Evolutionary conservation across 352 stramenopile species (phyloP), one percentile per base, ranked within the genome.

Genomic region (Plasmopara muralis): DNA sequence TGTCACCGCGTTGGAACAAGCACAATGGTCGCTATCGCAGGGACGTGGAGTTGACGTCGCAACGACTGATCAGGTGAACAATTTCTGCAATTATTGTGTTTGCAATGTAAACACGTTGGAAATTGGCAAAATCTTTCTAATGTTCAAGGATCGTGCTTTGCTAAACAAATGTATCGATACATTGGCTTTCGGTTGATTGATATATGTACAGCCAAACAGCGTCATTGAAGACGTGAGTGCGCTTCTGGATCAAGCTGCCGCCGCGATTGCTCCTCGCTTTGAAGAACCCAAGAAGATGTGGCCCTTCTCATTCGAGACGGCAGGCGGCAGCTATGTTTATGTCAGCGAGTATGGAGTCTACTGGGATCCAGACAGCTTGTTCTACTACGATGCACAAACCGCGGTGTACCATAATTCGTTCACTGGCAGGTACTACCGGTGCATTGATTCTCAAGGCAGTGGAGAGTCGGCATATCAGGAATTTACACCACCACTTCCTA

Each of bases 291-390:
- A 79, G 69, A 93, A 93, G 51, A 57, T 59, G 48, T 93, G 80
- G 74, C 83, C 83, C 29, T 55, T 60, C 25, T 79, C 81, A 25
- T 93, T 93, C 44, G 83, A 93, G 62, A 85, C 72, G 9, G 81
- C 57, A 12, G 83, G 83, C 4, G 83, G 81, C 13, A 86, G 75
- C 57, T 93, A 89, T 37, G 63, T 89, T 9, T 93, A 74, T 49
- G 66, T 57, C 14, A 84, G 66, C 35, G 76, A 88, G 28, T 68
- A 57, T 53, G 81, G 83, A 0, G 62, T 93, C 40, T 92, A 90
- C 51, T 93, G 83, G 56, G 77, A 93, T 47, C 58, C 64, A 1
- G 75, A 92, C 56, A 91, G 77, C 53, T 81, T 88, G 79, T 93
- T 90, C 30, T 92, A 89, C 62, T 92, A 90, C 64, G 64, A 90